Base-by-base conservation (phyloP, 371 early-diverging fungal species). In the Capniomyces stellatus region DNA sequence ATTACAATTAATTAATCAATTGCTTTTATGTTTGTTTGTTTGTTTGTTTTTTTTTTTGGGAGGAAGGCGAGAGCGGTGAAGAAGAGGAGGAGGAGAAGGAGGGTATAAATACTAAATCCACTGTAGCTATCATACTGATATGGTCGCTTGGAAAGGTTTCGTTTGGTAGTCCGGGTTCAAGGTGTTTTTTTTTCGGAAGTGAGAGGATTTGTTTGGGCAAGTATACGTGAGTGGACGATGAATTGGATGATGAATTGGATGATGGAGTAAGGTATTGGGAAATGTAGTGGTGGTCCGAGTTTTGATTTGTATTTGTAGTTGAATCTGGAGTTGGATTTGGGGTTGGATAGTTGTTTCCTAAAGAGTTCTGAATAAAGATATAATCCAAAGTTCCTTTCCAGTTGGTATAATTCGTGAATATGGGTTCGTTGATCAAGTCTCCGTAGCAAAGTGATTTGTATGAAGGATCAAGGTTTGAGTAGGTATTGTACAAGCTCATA, bases 311-410 rank as follows among this genome's bases (percentile, higher is more conserved):
- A 35, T 35, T 35, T 15, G 3, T 31, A 22, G 15, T 10, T 29
- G 44, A 13, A 13, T 28, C 13, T 53, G 25, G 8, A 2, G 23
- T 23, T 1, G 64, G 43, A 46, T 21, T 49, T 25, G 28, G 23
- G 19, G 13, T 27, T 10, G 54, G n/a, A n/a, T n/a, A n/a, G n/a
- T n/a, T n/a, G n/a, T n/a, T n/a, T n/a, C n/a, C n/a, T n/a, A n/a
- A 41, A 56, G 18, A 15, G 22, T 0, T 23, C 58, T 10, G 59
- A 52, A 30, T 50, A 23, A 65, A 56, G 6, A 76, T 67, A 30
- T 77, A 77, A 49, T 77, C 77, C 43, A 77, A 53, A 18, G 76
- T 76, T 8, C 77, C 77, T 58, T 71, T 72, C 74, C 74, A 75
- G 13, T 44, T 43, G 2, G 69, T 57, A 29, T 64, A 73, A 56